Percentiles rank a stretch among this genome's conserved stretches.
These are phyloP conservation scores for Ciborinia camelliae DNA, from an alignment of 2,329 filamentous ascomycete genomes.

Conservation along the genomic window DNA sequence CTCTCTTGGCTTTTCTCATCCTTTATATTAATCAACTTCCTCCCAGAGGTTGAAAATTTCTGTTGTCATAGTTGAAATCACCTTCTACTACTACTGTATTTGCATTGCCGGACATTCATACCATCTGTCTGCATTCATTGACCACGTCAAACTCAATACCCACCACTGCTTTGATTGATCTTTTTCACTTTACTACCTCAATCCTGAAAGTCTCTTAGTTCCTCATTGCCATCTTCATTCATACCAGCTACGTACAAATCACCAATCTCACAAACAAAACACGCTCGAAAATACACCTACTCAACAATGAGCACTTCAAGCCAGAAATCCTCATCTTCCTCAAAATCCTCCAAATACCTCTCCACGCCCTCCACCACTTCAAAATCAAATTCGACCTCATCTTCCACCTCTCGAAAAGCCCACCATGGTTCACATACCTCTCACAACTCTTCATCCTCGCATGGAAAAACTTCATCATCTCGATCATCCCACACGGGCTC, in stretches of 20 bases:
- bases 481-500: background rate
- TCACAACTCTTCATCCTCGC: background rate
- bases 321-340: conserved; percentile 1
- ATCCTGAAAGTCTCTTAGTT: background rate
- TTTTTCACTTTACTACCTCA: background rate
- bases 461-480: background rate
- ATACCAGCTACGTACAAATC: background rate
- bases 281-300: background rate
- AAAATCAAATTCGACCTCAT: conserved; percentile 1
- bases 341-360: background rate
- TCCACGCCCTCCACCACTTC: background rate
- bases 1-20: background rate
- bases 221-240: background rate
- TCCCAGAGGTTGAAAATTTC: background rate
- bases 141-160: background rate
- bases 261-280: background rate
- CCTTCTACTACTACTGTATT: background rate
- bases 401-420: conserved; percentile 8
- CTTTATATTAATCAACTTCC: background rate
- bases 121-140: conserved; percentile 2
- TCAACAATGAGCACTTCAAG: background rate
- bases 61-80: background rate
- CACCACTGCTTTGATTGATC: background rate
- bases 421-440: background rate
- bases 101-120: background rate